phyloP scores from a whole-genome alignment of 176 grass and related monocot genomes.

The Triticum dicoccoides region DNA sequence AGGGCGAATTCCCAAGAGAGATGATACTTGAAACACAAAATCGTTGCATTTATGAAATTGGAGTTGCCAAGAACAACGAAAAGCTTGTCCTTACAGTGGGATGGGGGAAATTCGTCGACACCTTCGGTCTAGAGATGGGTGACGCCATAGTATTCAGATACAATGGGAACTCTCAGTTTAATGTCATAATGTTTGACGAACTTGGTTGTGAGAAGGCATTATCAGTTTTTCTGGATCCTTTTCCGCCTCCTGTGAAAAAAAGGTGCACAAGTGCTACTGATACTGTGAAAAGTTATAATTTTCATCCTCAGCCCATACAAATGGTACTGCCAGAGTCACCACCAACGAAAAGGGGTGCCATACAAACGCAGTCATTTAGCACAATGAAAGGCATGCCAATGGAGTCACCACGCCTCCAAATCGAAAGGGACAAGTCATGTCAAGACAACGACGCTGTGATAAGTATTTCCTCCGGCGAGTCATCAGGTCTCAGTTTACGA shows the following conservation, averaged over 20 bases:
- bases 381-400: background rate
- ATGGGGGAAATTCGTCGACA: background rate
- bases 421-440: background rate
- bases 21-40: background rate
- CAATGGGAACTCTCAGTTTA: background rate
- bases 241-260: background rate
- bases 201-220: background rate
- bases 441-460: background rate
- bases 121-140: background rate
- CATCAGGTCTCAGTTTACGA: background rate
- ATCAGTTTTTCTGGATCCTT: no score
- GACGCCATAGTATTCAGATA: slow-evolving; percentile 3
- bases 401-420: background rate
- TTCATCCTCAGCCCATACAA: background rate
- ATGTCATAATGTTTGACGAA: slow-evolving; percentile 1
- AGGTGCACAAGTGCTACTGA: background rate
- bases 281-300: background rate
- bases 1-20: background rate
- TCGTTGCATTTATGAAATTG: background rate
- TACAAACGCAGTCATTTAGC: background rate
- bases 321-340: background rate
- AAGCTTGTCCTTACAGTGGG: background rate
- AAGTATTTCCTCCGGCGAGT: background rate
- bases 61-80: background rate
- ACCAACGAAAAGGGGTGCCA: background rate